Evolutionary conservation across 306 rosid genomes (phyloP).

Genomic region (Cicer chorassanicum): DNA sequence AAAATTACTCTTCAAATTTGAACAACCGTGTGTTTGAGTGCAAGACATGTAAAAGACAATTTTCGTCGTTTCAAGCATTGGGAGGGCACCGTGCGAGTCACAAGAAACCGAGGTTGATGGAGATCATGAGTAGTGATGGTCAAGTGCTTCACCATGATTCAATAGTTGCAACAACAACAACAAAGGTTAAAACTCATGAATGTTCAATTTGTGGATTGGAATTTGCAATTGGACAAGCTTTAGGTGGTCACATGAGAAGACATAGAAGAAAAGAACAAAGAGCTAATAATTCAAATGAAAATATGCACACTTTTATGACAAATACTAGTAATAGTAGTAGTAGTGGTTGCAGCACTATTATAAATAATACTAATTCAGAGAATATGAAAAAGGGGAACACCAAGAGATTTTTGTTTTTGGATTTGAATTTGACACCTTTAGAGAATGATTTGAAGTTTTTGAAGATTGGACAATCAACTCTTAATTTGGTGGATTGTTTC

Average conservation of each 20-base stretch:
- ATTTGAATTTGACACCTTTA: constrained; percentile 84
- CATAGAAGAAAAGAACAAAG: constrained; percentile 51
- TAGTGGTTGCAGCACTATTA: not conserved
- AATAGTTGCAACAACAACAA: constrained; percentile 38
- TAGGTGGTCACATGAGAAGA: constrained; percentile 97
- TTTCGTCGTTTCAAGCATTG: constrained; percentile 84
- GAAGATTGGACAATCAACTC: constrained; percentile 60
- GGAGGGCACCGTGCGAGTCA: constrained; percentile 99
- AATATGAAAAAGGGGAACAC: constrained; percentile 15
- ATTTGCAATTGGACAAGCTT: constrained; percentile 89
- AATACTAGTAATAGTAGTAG: not conserved
- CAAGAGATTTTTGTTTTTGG: constrained; percentile 62
- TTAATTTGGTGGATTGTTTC: constrained; percentile 56
- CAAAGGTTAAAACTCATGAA: constrained; percentile 82
- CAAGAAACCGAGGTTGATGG: constrained; percentile 73
- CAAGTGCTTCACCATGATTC: not conserved
- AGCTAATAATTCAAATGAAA: constrained; percentile 3
- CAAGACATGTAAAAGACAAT: constrained; percentile 81
- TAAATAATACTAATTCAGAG: constrained; percentile 25
- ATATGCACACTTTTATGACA: not conserved
- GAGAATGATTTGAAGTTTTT: constrained; percentile 75
- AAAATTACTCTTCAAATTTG: constrained; percentile 33
- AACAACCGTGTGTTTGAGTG: constrained; percentile 81
- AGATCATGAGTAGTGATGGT: constrained; percentile 4
- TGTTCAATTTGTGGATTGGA: constrained; percentile 90